Conservation (phyloP, 1,284 basidiomycete genomes). For the Ganoderma lingzhi region DNA sequence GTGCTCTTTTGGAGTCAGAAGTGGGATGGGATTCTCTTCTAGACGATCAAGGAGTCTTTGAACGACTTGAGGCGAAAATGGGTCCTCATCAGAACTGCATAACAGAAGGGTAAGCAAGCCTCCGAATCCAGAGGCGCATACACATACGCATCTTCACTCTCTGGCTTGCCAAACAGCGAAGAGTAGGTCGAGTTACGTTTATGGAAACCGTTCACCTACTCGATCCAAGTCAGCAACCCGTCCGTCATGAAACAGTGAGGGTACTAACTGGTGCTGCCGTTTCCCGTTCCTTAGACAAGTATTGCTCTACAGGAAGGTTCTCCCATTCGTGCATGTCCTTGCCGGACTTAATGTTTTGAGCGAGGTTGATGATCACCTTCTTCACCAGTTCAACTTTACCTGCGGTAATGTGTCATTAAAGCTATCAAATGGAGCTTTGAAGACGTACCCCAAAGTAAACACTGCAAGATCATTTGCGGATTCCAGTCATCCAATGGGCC, state of each 20-base stretch:
- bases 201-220: conserved; percentile 35
- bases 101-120: neutral
- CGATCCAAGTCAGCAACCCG: neutral
- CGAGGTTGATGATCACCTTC: conserved; percentile 76
- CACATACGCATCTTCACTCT: conserved; percentile 51
- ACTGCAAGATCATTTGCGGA: conserved; percentile 92
- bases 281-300: conserved; percentile 49
- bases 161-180: conserved; percentile 52
- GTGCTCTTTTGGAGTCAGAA: conserved; percentile 80
- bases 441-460: conserved; percentile 84
- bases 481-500: conserved; percentile 90
- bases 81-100: conserved; percentile 55
- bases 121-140: neutral
- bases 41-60: conserved; percentile 70
- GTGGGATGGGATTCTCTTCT: conserved; percentile 69
- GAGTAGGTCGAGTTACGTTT: conserved; percentile 49
- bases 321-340: conserved; percentile 50
- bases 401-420: conserved; percentile 40
- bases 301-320: conserved; percentile 63
- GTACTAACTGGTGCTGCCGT: conserved; percentile 26
- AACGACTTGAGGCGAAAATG: conserved; percentile 71
- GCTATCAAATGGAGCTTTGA: neutral
- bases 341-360: conserved; percentile 45
- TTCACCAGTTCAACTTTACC: conserved; percentile 88
- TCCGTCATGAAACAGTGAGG: neutral